Evolutionary conservation across 2,329 filamentous ascomycete genomes (phyloP), one percentile per base, ranked within the genome.

Genomic region (Clonostachys sp.): DNA sequence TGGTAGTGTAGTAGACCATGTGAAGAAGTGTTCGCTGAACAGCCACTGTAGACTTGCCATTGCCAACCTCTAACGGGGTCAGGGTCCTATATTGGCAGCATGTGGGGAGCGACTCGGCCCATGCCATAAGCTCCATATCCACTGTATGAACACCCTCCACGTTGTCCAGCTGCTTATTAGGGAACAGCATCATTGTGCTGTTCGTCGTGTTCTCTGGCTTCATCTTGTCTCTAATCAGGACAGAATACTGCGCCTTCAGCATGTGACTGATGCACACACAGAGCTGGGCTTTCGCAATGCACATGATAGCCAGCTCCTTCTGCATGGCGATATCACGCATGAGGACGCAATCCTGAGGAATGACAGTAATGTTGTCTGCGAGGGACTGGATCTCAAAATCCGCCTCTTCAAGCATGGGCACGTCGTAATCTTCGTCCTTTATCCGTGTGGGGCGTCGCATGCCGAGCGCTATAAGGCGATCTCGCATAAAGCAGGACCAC

Each of bases 401-500:
- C 54, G 81, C 77, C 55, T 94, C 73, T 13, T 81, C 83, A 45
- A 96, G 75, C 89, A 96, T 94, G 1, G 91, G 89, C 33, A 96
- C 91, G 61, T 96, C 89, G 61, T 89, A 96, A 63, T 96, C 91
- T 58, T 94, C 89, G 50, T 91, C 86, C 74, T 95, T 95, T 66
- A 96, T 95, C 46, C 91, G 80, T 38, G 91, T 96, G 5, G 91
- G 91, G 46, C 92, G 83, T 48, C 92, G 83, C 91, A 96, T 96
- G 48, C 92, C 92, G 12, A 97, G 73, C 3, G 92, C 92, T 53
- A 96, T 91, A 40, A 96, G 77, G 44, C 91, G 87, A 66, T 97
- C 92, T 47, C 91, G 86, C 83, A 96, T 96, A 61, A 95, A 96
- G 53, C 89, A 95, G 34, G 89, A 95, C 92, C 92, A 97, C 92